Base-by-base conservation (phyloP, 2,329 filamentous ascomycete species). In the Magnaporthiopsis rhizophila region DNA sequence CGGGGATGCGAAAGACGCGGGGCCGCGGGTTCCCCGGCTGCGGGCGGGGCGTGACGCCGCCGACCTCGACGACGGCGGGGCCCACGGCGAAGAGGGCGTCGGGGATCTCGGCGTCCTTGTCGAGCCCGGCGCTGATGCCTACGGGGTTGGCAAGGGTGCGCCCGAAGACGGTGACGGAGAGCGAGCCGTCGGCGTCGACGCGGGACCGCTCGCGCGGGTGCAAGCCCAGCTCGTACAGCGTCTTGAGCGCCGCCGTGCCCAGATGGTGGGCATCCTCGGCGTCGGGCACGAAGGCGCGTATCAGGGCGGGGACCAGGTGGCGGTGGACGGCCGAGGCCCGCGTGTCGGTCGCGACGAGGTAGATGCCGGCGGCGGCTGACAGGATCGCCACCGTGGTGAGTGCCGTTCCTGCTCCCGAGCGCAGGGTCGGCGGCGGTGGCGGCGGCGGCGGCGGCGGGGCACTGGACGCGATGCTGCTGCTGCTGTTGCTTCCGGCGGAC, bases 71-170 rank as follows among this genome's bases (percentile, higher is more conserved):
- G 53, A 98, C 83, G 3, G 87, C 89, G 30, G 94, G 88, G 38
- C 95, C 95, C 3, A 97, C 79, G 9, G 88, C 91, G 73, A 98
- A 90, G 50, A 99, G 81, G 18, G 88, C 84, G 71, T 94, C 90
- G 1, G 93, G 90, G 64, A 98, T 88, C 67, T 97, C 91, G 64
- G 89, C 95, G 72, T 96, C 86, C 81, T 99, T 98, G 80, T 98
- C 95, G 58, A 99, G 86, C 12, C 95, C 95, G 6, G 92, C 95
- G n/a, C 92, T 96, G 67, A 96, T 97, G 65, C 90, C 95, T 71
- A 99, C 87, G 1, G 95, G 95, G 76, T 97, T 98, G 71, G 85
- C 81, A 60, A 99, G 78, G 4, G 79, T 82, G 67, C 89, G 85
- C 50, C 90, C 92, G 73, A 96, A 97, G 26, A 98, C 88, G 15